Base-by-base conservation (phyloP, 768 basidiomycete genomes). In the Leccinum truebloodii region DNA sequence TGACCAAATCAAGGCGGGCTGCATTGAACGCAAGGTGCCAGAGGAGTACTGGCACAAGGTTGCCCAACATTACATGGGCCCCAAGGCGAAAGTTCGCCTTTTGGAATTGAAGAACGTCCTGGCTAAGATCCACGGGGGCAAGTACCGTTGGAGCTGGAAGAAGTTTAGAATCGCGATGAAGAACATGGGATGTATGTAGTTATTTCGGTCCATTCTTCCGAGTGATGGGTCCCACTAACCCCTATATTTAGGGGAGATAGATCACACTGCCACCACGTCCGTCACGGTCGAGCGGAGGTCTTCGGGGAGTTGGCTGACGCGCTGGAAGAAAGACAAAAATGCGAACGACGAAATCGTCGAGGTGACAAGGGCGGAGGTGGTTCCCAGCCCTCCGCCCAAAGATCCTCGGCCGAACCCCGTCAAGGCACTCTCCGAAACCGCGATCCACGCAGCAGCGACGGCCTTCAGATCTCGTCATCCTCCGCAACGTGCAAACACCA, bases 41-140 rank as follows among this genome's bases (percentile, higher is more conserved):
- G 83, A 88, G 70, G 89, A 91, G 65, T 91, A 83, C 73, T 92
- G 90, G 90, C 85, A 90, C 78, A 89, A 89, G 65, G 88, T 88
- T 54, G 90, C 83, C 22, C 88, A 90, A 69, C 86, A 87, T 67
- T 90, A 83, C 71, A 83, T 92, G 81, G 88, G 86, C 1, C 81
- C 81, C 39, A 83, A 85, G 65, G 89, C 90, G n/a, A 85, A 78
- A 71, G 78, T 78, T 39, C 82, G 86, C 59, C 76, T 92, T 60
- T 76, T 81, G 34, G 89, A 91, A 67, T 75, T 92, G 59, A 90
- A 90, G 74, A 81, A 81, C 49, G 88, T 92, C 59, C 83, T 92
- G 77, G 77, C 81, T 44, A 84, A 89, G 68, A 82, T 92, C 63
- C 83, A 91, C 62, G 90, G 88, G 12, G 88, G 88, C 14, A 86